phyloP scores from a whole-genome alignment of 1,284 basidiomycete genomes.

The Malassezia psittaci region DNA sequence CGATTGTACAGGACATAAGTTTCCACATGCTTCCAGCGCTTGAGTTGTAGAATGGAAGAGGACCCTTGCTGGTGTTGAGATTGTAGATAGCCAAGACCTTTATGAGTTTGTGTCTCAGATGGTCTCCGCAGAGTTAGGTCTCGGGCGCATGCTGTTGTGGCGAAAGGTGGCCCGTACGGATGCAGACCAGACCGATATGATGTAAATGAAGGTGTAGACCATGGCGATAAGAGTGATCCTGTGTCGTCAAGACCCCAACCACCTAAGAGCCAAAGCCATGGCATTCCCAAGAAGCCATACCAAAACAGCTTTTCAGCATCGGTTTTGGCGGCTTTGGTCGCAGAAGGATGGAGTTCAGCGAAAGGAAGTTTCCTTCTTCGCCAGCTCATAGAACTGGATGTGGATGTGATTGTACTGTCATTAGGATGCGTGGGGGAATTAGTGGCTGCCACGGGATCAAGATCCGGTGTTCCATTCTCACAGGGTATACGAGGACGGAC shows the following conservation, averaged over 20 bases:
- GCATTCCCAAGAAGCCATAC: slow-evolving; percentile 20
- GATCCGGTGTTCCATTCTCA: background rate
- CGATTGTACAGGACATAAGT: slow-evolving; percentile 13
- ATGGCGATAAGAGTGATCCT: slow-evolving; percentile 8
- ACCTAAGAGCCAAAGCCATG: slow-evolving; percentile 21
- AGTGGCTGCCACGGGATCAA: background rate
- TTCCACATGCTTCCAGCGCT: slow-evolving; percentile 13
- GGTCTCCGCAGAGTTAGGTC: background rate
- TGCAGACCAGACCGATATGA: slow-evolving; percentile 12
- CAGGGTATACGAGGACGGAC: background rate
- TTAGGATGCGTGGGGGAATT: background rate
- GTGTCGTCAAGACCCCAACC: slow-evolving; percentile 18
- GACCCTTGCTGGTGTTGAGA: background rate
- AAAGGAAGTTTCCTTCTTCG: slow-evolving; percentile 6
- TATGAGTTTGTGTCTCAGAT: background rate
- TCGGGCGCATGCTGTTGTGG: background rate
- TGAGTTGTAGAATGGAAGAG: background rate
- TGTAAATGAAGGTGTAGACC: slow-evolving; percentile 14
- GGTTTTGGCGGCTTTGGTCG: background rate
- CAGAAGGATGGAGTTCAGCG: slow-evolving; percentile 9
- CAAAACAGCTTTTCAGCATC: slow-evolving; percentile 14
- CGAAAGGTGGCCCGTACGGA: slow-evolving; percentile 16
- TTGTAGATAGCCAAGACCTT: background rate
- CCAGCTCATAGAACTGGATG: background rate
- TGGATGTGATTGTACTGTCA: background rate